A percentile compares a stretch with the other conserved stretches of the same genome.
Evolutionary conservation across 2,329 filamentous ascomycete genomes (phyloP).

Genomic region (Sclerotinia spermophila): DNA sequence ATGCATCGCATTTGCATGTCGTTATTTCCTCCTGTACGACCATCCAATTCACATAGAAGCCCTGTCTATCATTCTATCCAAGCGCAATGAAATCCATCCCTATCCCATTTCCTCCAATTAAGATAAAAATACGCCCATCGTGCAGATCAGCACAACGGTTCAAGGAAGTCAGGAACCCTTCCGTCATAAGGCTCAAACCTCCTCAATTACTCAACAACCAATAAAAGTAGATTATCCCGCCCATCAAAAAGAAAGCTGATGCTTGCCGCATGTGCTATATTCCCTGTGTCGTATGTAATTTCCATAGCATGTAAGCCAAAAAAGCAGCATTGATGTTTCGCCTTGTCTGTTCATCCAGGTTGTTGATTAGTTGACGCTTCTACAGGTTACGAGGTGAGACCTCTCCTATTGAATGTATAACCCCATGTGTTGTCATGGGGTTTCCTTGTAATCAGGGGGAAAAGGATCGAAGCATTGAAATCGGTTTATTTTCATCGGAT

Average conservation of each 20-base stretch:
- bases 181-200: conserved; percentile 17
- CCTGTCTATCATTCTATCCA: not conserved
- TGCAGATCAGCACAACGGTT: conserved; percentile 14
- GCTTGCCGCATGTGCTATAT: conserved; percentile 14
- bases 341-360: not conserved
- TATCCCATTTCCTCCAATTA: not conserved
- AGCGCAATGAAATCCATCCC: not conserved
- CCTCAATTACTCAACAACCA: not conserved
- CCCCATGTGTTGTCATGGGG: not conserved
- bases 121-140: not conserved
- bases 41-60: not conserved
- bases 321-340: conserved; percentile 12
- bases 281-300: conserved; percentile 7
- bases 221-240: not conserved
- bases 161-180: conserved; percentile 15
- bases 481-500: conserved; percentile 10
- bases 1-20: not conserved
- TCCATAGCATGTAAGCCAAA: conserved; percentile 13
- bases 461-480: not conserved
- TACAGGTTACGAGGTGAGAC: conserved; percentile 12
- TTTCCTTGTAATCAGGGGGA: not conserved
- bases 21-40: not conserved
- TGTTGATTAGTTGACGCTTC: conserved; percentile 1
- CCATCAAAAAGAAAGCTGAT: conserved; percentile 13
- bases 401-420: not conserved